Base-by-base conservation (phyloP, 345 rosid genomes). In the Eucalyptus pauciflora region DNA sequence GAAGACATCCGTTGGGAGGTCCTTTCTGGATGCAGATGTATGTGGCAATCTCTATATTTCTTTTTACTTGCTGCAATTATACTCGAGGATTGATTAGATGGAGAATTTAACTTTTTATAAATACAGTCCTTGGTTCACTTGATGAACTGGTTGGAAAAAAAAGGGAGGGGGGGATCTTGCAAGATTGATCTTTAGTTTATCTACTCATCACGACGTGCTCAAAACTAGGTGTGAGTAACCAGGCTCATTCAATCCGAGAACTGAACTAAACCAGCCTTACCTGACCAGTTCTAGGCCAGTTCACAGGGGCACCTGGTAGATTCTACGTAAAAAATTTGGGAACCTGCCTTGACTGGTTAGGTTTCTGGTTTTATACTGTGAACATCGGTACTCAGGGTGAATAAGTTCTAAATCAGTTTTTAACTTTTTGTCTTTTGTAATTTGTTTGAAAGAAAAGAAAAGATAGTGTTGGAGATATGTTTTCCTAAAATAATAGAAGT, bases 1-100 rank as follows among this genome's bases (percentile, higher is more conserved):
- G 58, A 95, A 97, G 95, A 83, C 89, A 87, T 91, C 94, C 22
- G 10, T 89, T 22, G 90, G 92, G 88, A 93, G 91, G 89, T 92
- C 95, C 90, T 93, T 80, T 87, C 87, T 22, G 76, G 85, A 88
- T 56, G 80, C 85, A 76, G 86, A 89, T 79, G 90, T 87, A 87
- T 20, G 90, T 89, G 29, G 51, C 18, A 25, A 49, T 67, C 67
- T 88, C 50, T 31, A 43, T 54, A 52, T 81, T 56, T 58, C 71
- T 31, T 88, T n/a, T 80, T 54, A 37, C 83, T 18, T 76, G 27
- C 43, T 76, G 48, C 15, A 14, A 76, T 76, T 76, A 76, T 86
- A 20, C 37, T 86, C 3, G n/a, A 49, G 87, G 62, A 33, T 86
- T 86, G 60, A 49, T 86, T 50, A 33, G 52, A n/a, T 31, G 62